Evolutionary conservation across 2,329 filamentous ascomycete genomes (phyloP).

Genomic region (Microdochium paspali): DNA sequence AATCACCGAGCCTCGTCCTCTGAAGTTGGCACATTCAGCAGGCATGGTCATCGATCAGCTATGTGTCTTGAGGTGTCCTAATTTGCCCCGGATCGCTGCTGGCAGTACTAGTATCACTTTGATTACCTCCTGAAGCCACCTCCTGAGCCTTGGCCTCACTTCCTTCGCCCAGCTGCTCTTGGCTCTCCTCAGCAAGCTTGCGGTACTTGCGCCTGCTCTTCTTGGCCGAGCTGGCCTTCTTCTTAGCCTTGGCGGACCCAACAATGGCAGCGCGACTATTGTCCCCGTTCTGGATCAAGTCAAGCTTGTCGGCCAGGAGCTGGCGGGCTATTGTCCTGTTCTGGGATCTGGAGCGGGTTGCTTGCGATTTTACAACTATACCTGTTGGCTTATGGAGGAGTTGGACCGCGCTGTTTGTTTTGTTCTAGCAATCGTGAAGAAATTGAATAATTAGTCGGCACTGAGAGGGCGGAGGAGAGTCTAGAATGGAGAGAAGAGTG

Average conservation of each 20-base stretch:
- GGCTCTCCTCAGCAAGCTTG: slow-evolving; percentile 43
- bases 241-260: slow-evolving; percentile 52
- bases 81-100: background rate
- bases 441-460: too few species aligned
- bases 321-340: slow-evolving; percentile 80
- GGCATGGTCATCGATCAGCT: too few species aligned
- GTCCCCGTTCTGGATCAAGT: slow-evolving; percentile 63
- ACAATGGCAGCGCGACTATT: slow-evolving; percentile 58
- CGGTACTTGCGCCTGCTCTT: slow-evolving; percentile 77
- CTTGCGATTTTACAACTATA: slow-evolving; percentile 89
- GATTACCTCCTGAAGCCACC: slow-evolving; percentile 5
- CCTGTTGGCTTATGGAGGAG: slow-evolving; percentile 84
- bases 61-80: too few species aligned
- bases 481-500: slow-evolving; percentile 2
- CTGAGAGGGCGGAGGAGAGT: slow-evolving; percentile 1
- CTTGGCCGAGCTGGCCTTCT: slow-evolving; percentile 67
- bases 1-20: too few species aligned
- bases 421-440: slow-evolving; percentile 59
- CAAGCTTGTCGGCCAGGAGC: slow-evolving; percentile 65
- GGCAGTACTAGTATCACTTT: background rate
- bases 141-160: slow-evolving; percentile 14
- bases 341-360: slow-evolving; percentile 75
- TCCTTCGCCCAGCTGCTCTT: slow-evolving; percentile 6
- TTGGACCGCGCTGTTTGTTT: slow-evolving; percentile 92
- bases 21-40: too few species aligned